Base-by-base conservation (phyloP, 2,329 filamentous ascomycete species). In the Eutypella sp. region DNA sequence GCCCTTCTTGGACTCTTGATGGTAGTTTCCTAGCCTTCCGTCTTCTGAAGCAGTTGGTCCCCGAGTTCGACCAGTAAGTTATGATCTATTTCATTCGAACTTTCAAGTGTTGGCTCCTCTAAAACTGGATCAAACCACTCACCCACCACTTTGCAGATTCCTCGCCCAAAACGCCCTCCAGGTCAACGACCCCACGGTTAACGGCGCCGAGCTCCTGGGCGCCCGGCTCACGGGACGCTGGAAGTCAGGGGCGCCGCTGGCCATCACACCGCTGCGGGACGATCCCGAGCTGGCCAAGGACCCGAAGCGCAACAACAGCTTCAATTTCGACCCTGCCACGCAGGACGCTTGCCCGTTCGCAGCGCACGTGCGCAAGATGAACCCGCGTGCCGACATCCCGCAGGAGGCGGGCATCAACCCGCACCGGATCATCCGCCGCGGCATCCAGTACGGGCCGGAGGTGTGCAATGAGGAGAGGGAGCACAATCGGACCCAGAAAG, bases 331-430 rank as follows among this genome's bases (percentile, higher is more conserved):
- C 22, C 50, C 55, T 2, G 38, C 53, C 11, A 56, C 56, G 9
- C 63, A 68, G 38, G 57, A 63, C 1, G 58, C 62, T 18, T 74
- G 72, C 50, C 71, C 72, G 1, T 70, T 72, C 40, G 70, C 69
- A 0, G 68, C 72, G 2, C 72, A 75, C 42, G 67, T 68, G 23
- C 71, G 72, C 36, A 74, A 75, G 59, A 72, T 66, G 34, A 70
- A 71, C 36, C 72, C 72, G 1, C 60, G 71, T 16, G 60, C 56
- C 9, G 68, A 73, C 45, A 47, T 63, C 1, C 51, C 57, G 29
- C 44, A 50, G 5, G 50, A 60, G 8, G 54, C 61, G 13, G 53
- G 42, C 13, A 56, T 49, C 7, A 49, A 55, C 18, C 27, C 43
- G 4, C 60, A 57, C 31, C 65, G 67, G 8, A 70, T 74, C 16